Conservation (phyloP, 2,329 filamentous ascomycete species). For the Cladorrhinum sp. region DNA sequence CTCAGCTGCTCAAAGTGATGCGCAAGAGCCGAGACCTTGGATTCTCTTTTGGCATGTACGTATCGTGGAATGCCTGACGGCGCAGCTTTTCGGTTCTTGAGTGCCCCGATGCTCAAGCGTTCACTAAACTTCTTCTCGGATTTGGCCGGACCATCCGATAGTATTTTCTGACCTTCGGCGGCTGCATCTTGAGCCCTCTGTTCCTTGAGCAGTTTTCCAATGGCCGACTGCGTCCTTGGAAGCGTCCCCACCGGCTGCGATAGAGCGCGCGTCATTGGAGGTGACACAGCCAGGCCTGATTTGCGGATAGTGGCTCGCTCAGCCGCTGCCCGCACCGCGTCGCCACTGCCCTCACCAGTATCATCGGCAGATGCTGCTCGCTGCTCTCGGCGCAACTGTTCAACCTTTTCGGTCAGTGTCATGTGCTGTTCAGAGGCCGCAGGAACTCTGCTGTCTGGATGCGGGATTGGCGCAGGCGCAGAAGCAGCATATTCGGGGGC, state of each 20-base stretch:
- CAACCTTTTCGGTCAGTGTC: constrained; percentile 45
- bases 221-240: constrained; percentile 44
- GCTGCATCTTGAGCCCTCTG: constrained; percentile 30
- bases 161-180: constrained; percentile 32
- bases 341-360: constrained; percentile 21
- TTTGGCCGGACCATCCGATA: constrained; percentile 43
- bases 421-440: constrained; percentile 15
- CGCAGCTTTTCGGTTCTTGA: constrained; percentile 59
- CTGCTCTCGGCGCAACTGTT: constrained; percentile 52
- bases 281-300: constrained; percentile 44
- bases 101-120: constrained; percentile 61
- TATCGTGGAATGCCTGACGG: constrained; percentile 87
- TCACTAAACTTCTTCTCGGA: constrained; percentile 76
- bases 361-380: constrained; percentile 35
- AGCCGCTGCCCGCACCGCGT: constrained; percentile 16
- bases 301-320: constrained; percentile 40
- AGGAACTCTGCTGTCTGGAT: constrained; percentile 1
- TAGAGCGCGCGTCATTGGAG: constrained; percentile 52
- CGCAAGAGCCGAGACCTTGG: constrained; percentile 85
- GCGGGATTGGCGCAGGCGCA: constrained; percentile 4
- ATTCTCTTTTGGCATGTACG: constrained; percentile 64
- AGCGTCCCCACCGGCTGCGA: constrained; percentile 50
- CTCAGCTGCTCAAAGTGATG: constrained; percentile 96
- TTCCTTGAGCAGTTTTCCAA: constrained; percentile 39
- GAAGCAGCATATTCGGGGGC: constrained; percentile 27